phyloP scores from a whole-genome alignment of 371 early-diverging fungal species.

The Massospora cicadina region DNA sequence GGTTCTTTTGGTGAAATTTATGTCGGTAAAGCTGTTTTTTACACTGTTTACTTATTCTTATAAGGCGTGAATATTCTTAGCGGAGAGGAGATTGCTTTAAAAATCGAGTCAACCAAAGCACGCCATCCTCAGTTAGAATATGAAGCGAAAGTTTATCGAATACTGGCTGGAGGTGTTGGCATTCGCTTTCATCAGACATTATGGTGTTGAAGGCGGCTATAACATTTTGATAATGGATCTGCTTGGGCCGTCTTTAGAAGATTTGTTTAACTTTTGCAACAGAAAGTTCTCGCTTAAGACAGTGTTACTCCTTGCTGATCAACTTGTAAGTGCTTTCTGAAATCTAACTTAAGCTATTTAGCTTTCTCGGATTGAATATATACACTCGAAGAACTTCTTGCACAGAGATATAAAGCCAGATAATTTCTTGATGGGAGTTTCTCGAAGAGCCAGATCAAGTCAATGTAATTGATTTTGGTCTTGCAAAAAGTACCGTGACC shows the following conservation, averaged over 20 bases:
- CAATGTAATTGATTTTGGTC: slow-evolving; percentile 98
- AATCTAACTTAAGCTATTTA: slow-evolving; percentile 15
- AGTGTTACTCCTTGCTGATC: slow-evolving; percentile 93
- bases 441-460: slow-evolving; percentile 88
- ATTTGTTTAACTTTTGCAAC: slow-evolving; percentile 95
- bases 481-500: slow-evolving; percentile 98
- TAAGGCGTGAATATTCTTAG: slow-evolving; percentile 79
- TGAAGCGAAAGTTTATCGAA: slow-evolving; percentile 89
- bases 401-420: slow-evolving; percentile 90
- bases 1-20: slow-evolving; percentile 99
- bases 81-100: slow-evolving; percentile 93
- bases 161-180: slow-evolving; percentile 86
- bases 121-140: slow-evolving; percentile 95
- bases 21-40: slow-evolving; percentile 40
- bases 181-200: slow-evolving; percentile 91
- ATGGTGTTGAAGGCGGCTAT: slow-evolving; percentile 83
- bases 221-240: slow-evolving; percentile 98
- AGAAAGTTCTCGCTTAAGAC: slow-evolving; percentile 97
- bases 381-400: slow-evolving; percentile 80
- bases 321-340: slow-evolving; percentile 52
- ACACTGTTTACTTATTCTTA: slow-evolving; percentile 3
- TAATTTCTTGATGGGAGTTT: slow-evolving; percentile 98
- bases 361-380: slow-evolving; percentile 91
- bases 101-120: slow-evolving; percentile 81
- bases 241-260: slow-evolving; percentile 96